Conservation (phyloP, 2,329 filamentous ascomycete species). For the Pezizomycotina sp. region DNA sequence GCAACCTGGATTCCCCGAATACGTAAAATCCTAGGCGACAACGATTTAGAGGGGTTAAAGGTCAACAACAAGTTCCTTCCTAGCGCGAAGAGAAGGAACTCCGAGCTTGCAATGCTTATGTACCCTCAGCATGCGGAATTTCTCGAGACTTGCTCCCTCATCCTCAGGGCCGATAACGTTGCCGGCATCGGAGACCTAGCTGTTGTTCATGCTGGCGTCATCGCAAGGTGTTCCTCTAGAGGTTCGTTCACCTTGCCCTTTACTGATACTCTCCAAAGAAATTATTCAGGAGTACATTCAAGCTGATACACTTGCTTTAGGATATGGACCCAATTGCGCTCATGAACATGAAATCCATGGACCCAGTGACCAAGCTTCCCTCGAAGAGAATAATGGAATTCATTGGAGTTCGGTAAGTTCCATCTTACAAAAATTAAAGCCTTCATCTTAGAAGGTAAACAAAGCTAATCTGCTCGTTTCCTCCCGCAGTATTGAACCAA, state of each 20-base stretch:
- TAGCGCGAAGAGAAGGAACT: constrained; percentile 30
- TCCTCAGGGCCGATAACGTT: constrained; percentile 53
- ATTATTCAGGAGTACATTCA: background rate
- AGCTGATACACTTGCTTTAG: too few species aligned
- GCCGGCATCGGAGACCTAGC: constrained; percentile 45
- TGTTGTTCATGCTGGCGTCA: constrained; percentile 72
- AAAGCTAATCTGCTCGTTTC: background rate
- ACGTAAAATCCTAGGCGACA: constrained; percentile 16
- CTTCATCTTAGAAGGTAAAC: background rate
- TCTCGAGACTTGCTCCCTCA: constrained; percentile 58
- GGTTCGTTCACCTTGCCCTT: constrained; percentile 41
- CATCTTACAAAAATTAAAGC: constrained; percentile 4
- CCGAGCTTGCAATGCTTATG: constrained; percentile 41
- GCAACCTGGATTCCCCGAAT: too few species aligned
- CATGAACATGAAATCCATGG: constrained; percentile 82
- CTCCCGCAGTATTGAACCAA: constrained; percentile 19
- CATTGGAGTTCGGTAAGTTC: constrained; percentile 41
- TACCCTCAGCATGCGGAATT: constrained; percentile 47
- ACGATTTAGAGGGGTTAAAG: too few species aligned
- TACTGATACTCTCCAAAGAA: background rate
- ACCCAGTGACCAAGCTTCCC: constrained; percentile 44
- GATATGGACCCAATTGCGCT: constrained; percentile 54
- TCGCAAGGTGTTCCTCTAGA: too few species aligned
- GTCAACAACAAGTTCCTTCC: constrained; percentile 26
- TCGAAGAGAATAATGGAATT: constrained; percentile 37